Conservation (phyloP, 2,329 filamentous ascomycete species). For the Exophiala sp. region DNA sequence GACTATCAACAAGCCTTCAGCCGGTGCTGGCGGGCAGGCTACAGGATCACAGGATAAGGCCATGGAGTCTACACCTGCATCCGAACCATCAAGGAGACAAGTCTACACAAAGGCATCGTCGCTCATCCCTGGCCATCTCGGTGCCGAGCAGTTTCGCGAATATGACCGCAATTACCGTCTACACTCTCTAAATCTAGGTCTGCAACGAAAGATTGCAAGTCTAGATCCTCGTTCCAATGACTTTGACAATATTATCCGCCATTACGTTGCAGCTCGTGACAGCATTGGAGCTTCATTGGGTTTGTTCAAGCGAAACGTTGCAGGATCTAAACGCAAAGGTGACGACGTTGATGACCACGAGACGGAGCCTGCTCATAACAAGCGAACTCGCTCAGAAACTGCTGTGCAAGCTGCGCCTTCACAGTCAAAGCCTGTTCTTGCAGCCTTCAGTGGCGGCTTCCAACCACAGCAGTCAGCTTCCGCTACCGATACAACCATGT, state of each 20-base stretch:
- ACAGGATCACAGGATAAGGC: background rate
- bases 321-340: conserved; percentile 32
- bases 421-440: background rate
- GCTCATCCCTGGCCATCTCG: conserved; percentile 21
- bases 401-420: background rate
- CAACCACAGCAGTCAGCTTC: background rate
- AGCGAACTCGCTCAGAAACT: conserved; percentile 20
- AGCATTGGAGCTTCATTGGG: conserved; percentile 37
- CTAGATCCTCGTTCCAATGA: conserved; percentile 34
- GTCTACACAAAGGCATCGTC: conserved; percentile 26
- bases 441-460: background rate
- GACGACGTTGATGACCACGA: conserved; percentile 23
- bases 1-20: conserved; percentile 4
- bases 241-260: conserved; percentile 37
- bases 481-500: background rate
- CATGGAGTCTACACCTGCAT: background rate
- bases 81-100: conserved; percentile 13
- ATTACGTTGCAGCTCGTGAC: conserved; percentile 39
- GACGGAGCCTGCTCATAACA: conserved; percentile 26
- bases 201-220: conserved; percentile 34
- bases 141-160: conserved; percentile 24
- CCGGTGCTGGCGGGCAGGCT: background rate
- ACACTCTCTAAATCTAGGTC: conserved; percentile 35
- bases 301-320: conserved; percentile 19
- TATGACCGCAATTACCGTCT: conserved; percentile 32